Conservation (phyloP, 2,329 filamentous ascomycete genomes). For the Fusarium staphyleae region DNA sequence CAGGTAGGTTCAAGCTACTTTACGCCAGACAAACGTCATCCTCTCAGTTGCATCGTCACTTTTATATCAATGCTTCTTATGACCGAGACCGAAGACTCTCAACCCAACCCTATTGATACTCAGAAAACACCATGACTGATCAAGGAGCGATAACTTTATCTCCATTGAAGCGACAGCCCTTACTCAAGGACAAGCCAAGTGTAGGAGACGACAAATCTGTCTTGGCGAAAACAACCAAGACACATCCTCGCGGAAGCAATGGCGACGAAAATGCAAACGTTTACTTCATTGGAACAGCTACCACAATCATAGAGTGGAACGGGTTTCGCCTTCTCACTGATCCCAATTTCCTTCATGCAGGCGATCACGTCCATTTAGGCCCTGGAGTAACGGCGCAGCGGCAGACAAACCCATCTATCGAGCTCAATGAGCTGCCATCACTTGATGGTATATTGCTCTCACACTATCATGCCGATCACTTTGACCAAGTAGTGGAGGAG, state of each 20-base stretch:
- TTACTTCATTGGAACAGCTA: constrained; percentile 64
- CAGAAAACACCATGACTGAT: constrained; percentile 12
- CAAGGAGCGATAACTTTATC: constrained; percentile 14
- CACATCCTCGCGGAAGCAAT: constrained; percentile 21
- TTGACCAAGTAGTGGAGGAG: constrained; percentile 50
- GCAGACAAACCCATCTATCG: constrained; percentile 65
- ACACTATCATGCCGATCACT: constrained; percentile 67
- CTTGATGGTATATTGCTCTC: constrained; percentile 67
- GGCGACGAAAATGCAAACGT: constrained; percentile 46
- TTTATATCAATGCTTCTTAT: neutral
- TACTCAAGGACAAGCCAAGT: constrained; percentile 16
- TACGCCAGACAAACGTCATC: constrained; percentile 12
- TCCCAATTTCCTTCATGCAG: constrained; percentile 70
- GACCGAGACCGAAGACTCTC: neutral
- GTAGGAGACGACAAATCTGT: constrained; percentile 13
- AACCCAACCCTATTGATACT: neutral
- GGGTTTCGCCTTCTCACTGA: constrained; percentile 63
- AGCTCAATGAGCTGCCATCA: constrained; percentile 64
- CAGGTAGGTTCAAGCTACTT: too few relatives aligned
- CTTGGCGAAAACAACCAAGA: constrained; percentile 18
- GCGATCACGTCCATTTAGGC: constrained; percentile 71
- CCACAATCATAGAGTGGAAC: constrained; percentile 62
- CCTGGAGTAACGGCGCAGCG: constrained; percentile 65
- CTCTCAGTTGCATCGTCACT: neutral
- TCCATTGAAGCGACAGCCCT: constrained; percentile 17